A percentile compares a stretch with the other conserved stretches of the same genome.
These are phyloP conservation scores for Huntiella abstrusa DNA, from an alignment of 2,329 filamentous ascomycete genomes.

Conservation along the genomic window DNA sequence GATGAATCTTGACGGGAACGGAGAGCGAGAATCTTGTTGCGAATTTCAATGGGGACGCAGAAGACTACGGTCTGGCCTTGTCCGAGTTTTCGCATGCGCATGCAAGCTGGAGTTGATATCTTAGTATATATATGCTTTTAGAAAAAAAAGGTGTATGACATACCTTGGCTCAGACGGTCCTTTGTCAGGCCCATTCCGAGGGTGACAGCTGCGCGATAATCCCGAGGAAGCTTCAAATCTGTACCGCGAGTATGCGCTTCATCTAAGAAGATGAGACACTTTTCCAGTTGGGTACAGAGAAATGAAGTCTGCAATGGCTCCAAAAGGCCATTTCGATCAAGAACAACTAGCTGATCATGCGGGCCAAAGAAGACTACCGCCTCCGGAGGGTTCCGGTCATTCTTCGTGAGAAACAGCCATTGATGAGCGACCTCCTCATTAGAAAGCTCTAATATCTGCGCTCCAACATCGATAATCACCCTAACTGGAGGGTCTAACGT, in stretches of 20 bases:
- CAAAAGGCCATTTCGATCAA: constrained; percentile 27
- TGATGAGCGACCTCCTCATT: constrained; percentile 33
- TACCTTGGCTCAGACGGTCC: constrained; percentile 49
- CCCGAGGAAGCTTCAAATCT: constrained; percentile 40
- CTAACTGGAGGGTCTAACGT: constrained; percentile 22
- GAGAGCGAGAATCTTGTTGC: constrained; percentile 27
- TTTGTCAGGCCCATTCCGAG: constrained; percentile 47
- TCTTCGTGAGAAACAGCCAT: constrained; percentile 28
- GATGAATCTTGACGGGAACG: constrained; percentile 6
- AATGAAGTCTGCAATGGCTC: constrained; percentile 39
- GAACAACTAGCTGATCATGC: constrained; percentile 32
- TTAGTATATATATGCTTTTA: neutral
- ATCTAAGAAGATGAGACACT: constrained; percentile 49
- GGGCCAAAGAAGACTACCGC: constrained; percentile 38
- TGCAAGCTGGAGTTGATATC: constrained; percentile 31
- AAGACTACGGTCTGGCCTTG: constrained; percentile 47
- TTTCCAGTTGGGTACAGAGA: constrained; percentile 33
- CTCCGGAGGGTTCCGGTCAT: constrained; percentile 4
- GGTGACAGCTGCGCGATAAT: constrained; percentile 47
- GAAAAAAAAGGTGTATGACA: neutral
- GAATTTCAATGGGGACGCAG: constrained; percentile 38
- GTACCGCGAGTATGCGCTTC: constrained; percentile 53
- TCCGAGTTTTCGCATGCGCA: constrained; percentile 51
- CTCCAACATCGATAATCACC: constrained; percentile 54
- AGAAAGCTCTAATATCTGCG: constrained; percentile 44